Percentiles rank a stretch among this genome's conserved stretches.
phyloP scores from a whole-genome alignment of 371 early-diverging fungal genomes.

The Mucor mucedo region DNA sequence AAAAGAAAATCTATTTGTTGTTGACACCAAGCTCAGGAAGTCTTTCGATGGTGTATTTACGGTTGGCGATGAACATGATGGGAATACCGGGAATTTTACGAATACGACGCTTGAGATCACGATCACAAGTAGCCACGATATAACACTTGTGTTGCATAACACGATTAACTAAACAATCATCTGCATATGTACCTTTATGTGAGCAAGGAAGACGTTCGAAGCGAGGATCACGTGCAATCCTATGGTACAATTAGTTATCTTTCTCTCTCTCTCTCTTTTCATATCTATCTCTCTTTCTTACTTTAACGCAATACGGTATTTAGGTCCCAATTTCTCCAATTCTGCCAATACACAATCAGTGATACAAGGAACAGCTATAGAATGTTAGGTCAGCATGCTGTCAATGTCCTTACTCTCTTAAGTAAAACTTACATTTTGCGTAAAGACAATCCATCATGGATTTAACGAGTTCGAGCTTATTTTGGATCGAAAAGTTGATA shows the following conservation, averaged over 20 bases:
- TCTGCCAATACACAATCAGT: slow-evolving; percentile 99
- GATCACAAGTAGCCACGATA: slow-evolving; percentile 99
- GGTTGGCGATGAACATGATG: slow-evolving; percentile 96
- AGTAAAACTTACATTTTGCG: slow-evolving; percentile 79
- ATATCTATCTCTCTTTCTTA: slow-evolving; percentile 31
- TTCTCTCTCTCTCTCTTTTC: background rate
- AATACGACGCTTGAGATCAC: slow-evolving; percentile 97
- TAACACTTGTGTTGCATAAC: slow-evolving; percentile 98
- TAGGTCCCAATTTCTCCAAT: slow-evolving; percentile 98
- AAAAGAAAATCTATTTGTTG: slow-evolving; percentile 10
- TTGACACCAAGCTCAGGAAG: slow-evolving; percentile 83
- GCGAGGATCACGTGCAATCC: slow-evolving; percentile 94
- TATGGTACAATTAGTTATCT: slow-evolving; percentile 27
- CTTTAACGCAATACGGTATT: slow-evolving; percentile 95
- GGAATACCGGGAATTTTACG: slow-evolving; percentile 99
- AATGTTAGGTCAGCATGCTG: background rate
- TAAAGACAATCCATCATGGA: slow-evolving; percentile 99
- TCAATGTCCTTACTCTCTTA: background rate
- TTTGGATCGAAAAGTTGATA: slow-evolving; percentile 99
- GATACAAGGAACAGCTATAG: slow-evolving; percentile 86
- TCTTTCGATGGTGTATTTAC: slow-evolving; percentile 95
- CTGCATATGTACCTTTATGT: slow-evolving; percentile 99
- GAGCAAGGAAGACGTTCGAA: slow-evolving; percentile 97
- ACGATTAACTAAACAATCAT: slow-evolving; percentile 98
- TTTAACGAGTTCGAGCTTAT: slow-evolving; percentile 97